Evolutionary conservation across 2,329 filamentous ascomycete genomes (phyloP).

Genomic region (Penicillium sp.): DNA sequence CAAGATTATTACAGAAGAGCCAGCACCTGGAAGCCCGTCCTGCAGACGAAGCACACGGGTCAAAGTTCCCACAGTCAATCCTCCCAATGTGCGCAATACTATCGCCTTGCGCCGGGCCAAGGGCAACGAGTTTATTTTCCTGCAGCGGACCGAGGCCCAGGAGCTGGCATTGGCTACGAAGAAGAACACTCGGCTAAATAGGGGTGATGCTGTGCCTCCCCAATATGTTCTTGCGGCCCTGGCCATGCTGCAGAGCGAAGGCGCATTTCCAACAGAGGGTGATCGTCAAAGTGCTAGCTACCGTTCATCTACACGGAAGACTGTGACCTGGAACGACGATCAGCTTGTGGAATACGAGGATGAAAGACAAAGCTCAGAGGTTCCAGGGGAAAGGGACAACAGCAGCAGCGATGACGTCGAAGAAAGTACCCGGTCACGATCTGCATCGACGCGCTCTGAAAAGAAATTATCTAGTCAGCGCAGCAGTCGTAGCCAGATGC

Average conservation of each 20-base stretch:
- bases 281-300: not conserved
- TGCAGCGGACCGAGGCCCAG: conserved; percentile 43
- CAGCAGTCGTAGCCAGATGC: conserved; percentile 25
- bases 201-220: conserved; percentile 38
- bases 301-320: conserved; percentile 21
- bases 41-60: conserved; percentile 40
- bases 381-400: conserved; percentile 13
- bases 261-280: conserved; percentile 2
- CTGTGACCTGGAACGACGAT: conserved; percentile 41
- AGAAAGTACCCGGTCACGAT: conserved; percentile 12
- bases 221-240: conserved; percentile 31
- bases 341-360: conserved; percentile 39
- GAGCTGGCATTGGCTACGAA: conserved; percentile 44
- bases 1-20: conserved; percentile 20
- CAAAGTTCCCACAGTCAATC: conserved; percentile 26
- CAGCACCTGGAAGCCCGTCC: conserved; percentile 27
- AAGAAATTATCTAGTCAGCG: conserved; percentile 27
- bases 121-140: conserved; percentile 48
- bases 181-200: conserved; percentile 46
- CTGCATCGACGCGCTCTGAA: conserved; percentile 20
- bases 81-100: conserved; percentile 34
- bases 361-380: conserved; percentile 14
- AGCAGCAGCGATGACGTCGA: conserved; percentile 23
- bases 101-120: conserved; percentile 47
- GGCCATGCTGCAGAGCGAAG: conserved; percentile 13